These are phyloP conservation scores for Myxozyma lipomycoides DNA, from an alignment of 805 yeast species.

Conservation along the genomic window DNA sequence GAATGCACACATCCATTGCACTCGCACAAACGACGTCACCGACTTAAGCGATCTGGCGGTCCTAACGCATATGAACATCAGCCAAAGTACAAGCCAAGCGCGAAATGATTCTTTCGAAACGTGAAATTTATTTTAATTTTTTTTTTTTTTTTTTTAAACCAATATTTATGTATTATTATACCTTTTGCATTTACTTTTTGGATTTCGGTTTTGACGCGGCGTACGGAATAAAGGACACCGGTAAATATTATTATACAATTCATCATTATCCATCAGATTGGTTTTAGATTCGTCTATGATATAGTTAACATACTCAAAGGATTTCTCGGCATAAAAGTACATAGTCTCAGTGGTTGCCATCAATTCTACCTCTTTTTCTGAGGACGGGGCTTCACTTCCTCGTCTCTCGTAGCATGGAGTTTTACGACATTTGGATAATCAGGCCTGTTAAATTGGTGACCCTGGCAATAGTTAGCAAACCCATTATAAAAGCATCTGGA, in stretches of 20 bases:
- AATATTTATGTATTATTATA: no score
- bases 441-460: constrained; percentile 66
- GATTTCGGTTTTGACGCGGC: no score
- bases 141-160: not conserved
- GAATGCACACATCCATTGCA: constrained; percentile 5
- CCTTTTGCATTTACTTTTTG: no score
- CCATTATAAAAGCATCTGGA: no score
- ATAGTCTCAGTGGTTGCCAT: no score
- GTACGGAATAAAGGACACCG: no score
- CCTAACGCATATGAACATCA: constrained; percentile 90
- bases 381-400: constrained; percentile 46
- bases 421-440: constrained; percentile 72
- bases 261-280: no score
- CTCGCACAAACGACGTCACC: constrained; percentile 27
- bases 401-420: constrained; percentile 80
- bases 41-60: constrained; percentile 40
- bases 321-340: no score
- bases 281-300: no score
- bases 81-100: constrained; percentile 43
- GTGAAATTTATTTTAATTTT: not conserved
- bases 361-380: constrained; percentile 5
- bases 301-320: no score
- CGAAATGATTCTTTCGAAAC: not conserved
- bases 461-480: constrained; percentile 23
- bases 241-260: no score